A percentile compares a stretch with the other conserved stretches of the same genome.
Evolutionary conservation across 2,329 filamentous ascomycete species (phyloP).

Genomic region (Fusarium pseudonygamai): DNA sequence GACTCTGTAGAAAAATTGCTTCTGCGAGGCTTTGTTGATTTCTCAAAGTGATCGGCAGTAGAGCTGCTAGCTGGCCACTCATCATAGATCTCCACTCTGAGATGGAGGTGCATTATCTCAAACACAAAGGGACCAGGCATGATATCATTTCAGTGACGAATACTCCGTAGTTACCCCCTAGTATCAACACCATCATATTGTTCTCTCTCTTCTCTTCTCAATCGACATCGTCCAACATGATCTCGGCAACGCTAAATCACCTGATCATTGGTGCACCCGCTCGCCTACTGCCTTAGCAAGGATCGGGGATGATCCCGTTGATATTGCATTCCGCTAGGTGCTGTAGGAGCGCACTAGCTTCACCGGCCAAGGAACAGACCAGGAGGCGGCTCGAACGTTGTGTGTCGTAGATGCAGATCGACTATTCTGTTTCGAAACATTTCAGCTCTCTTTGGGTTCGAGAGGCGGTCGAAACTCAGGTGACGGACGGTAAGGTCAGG

Average conservation of each 20-base stretch:
- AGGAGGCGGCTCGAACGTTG: conserved; percentile 30
- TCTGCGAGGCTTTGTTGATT: not conserved
- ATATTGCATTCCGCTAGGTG: conserved; percentile 39
- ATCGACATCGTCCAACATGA: conserved; percentile 15
- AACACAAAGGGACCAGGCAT: not conserved
- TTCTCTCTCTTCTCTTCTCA: not conserved
- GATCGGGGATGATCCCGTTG: conserved; percentile 41
- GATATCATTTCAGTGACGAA: not conserved
- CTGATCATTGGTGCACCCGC: conserved; percentile 38
- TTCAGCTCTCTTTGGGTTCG: not conserved
- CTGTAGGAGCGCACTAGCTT: conserved; percentile 34
- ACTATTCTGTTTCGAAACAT: conserved; percentile 9
- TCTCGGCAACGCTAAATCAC: conserved; percentile 41
- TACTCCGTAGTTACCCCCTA: not conserved
- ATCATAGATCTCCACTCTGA: not conserved
- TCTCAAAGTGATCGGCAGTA: not conserved
- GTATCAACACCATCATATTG: not conserved
- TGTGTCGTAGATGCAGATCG: conserved; percentile 16
- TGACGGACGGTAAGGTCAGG: not conserved
- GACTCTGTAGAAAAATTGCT: not conserved
- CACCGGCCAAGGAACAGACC: conserved; percentile 28
- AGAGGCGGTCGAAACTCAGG: not conserved
- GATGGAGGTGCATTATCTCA: not conserved
- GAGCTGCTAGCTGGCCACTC: not conserved
- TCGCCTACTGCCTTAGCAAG: conserved; percentile 36